Evolutionary conservation across 192 early-diverging fungal genomes (phyloP).

Genomic region (Cladochytrium replicatum): DNA sequence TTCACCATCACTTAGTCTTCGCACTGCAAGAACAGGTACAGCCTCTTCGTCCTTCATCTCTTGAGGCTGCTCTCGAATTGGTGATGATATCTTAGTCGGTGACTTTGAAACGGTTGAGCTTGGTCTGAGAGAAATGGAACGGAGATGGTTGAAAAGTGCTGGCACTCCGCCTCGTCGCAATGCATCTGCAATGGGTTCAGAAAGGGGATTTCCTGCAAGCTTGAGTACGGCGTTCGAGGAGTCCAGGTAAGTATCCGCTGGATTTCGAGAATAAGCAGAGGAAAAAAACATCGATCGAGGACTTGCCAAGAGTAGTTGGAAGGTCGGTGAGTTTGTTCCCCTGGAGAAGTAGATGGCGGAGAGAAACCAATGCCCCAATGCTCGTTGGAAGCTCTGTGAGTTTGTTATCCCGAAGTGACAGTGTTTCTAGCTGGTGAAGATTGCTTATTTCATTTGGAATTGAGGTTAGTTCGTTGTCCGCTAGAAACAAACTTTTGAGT

Average conservation of each 20-base stretch:
- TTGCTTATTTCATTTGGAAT: slow-evolving; percentile 22
- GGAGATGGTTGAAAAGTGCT: too few relatives aligned
- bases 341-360: background rate
- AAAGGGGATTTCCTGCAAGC: slow-evolving; percentile 17
- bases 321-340: slow-evolving; percentile 26
- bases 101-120: too few relatives aligned
- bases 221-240: background rate
- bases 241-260: slow-evolving; percentile 8
- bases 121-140: too few relatives aligned
- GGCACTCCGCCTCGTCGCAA: slow-evolving; percentile 16
- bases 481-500: slow-evolving; percentile 8
- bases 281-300: too few relatives aligned
- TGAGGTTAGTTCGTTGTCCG: slow-evolving; percentile 19
- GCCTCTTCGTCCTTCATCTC: too few relatives aligned
- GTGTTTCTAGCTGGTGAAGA: slow-evolving; percentile 1
- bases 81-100: too few relatives aligned
- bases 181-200: slow-evolving; percentile 8
- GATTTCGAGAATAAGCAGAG: background rate
- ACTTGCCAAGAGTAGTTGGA: slow-evolving; percentile 14
- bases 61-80: too few relatives aligned
- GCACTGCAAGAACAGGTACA: too few relatives aligned
- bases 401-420: slow-evolving; percentile 26
- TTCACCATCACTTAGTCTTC: too few relatives aligned
- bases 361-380: slow-evolving; percentile 6
- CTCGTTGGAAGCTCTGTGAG: slow-evolving; percentile 20